These are phyloP conservation scores for Phytophthora melonis DNA, from an alignment of 352 stramenopile species.

Conservation along the genomic window DNA sequence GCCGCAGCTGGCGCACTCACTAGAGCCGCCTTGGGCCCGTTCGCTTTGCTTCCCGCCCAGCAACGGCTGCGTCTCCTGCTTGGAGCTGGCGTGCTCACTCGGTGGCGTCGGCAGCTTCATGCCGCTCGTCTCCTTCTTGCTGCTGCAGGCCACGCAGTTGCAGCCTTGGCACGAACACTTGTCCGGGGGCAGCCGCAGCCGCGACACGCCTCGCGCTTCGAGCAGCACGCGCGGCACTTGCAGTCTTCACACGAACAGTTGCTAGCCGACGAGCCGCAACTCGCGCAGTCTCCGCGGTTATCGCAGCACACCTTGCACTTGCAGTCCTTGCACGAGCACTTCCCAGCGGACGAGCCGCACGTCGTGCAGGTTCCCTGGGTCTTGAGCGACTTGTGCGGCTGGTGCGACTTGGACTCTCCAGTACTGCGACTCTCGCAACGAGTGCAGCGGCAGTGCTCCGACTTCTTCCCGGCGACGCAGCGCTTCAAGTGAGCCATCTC, in stretches of 20 bases:
- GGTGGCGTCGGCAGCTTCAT: slow-evolving; percentile 11
- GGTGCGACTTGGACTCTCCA: slow-evolving; percentile 16
- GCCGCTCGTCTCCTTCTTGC: slow-evolving; percentile 5
- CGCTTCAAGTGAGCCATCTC: slow-evolving; percentile 93
- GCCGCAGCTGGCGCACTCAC: slow-evolving; percentile 30
- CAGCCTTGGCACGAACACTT: slow-evolving; percentile 41
- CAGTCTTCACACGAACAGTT: slow-evolving; percentile 42
- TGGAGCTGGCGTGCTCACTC: slow-evolving; percentile 7
- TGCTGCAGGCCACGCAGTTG: slow-evolving; percentile 24
- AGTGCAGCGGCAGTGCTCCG: slow-evolving; percentile 43
- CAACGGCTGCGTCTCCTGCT: slow-evolving; percentile 3
- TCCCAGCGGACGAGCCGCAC: slow-evolving; percentile 28
- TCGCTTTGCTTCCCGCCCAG: neutral
- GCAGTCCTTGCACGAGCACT: slow-evolving; percentile 49
- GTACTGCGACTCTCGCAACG: slow-evolving; percentile 38
- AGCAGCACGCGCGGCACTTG: slow-evolving; percentile 30
- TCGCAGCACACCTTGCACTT: slow-evolving; percentile 42
- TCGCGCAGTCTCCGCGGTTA: slow-evolving; percentile 33
- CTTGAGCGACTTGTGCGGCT: slow-evolving; percentile 18
- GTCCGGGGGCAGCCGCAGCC: slow-evolving; percentile 34
- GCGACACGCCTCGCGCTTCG: slow-evolving; percentile 26
- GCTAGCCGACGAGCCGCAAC: slow-evolving; percentile 27
- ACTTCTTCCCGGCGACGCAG: slow-evolving; percentile 36
- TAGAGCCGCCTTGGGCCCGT: neutral
- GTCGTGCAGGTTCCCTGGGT: slow-evolving; percentile 21